Percentiles rank a stretch among this genome's conserved stretches.
These are phyloP conservation scores for Pseudonectria foliicola DNA, from an alignment of 2,329 filamentous ascomycete species.

Conservation along the genomic window DNA sequence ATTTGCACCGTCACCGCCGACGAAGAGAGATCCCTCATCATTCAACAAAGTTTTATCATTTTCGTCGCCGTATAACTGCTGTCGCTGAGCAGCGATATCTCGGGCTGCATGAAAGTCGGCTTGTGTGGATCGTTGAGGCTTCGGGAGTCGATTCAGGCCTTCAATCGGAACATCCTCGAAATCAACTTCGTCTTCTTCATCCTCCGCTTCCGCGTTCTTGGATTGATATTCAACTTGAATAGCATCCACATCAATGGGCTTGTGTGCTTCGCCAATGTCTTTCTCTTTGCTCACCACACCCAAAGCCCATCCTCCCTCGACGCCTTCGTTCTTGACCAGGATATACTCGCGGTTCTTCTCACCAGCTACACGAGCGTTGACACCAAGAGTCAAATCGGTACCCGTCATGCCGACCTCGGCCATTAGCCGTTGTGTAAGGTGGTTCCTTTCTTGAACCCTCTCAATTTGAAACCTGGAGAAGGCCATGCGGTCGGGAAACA, in stretches of 20 bases:
- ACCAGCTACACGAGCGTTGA: constrained; percentile 63
- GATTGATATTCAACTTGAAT: constrained; percentile 50
- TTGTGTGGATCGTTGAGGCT: constrained; percentile 25
- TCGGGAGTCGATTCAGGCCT: constrained; percentile 78
- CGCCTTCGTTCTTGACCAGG: constrained; percentile 88
- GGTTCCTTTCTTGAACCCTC: constrained; percentile 83
- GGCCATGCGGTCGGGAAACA: constrained; percentile 97
- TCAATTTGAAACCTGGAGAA: constrained; percentile 97
- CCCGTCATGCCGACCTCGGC: constrained; percentile 84
- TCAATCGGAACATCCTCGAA: constrained; percentile 94
- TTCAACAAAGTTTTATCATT: constrained; percentile 19
- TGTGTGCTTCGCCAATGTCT: constrained; percentile 69
- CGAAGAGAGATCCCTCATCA: constrained; percentile 42
- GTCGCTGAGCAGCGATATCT: constrained; percentile 18
- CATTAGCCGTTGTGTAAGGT: constrained; percentile 92
- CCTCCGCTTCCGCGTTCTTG: constrained; percentile 54
- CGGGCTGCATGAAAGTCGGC: constrained; percentile 20
- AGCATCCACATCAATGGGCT: constrained; percentile 86
- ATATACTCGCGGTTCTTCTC: constrained; percentile 93
- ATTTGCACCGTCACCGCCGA: constrained; percentile 25
- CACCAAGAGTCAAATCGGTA: constrained; percentile 61
- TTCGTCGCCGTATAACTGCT: constrained; percentile 20
- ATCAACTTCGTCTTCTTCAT: constrained; percentile 62
- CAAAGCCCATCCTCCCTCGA: constrained; percentile 91
- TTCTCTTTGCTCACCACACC: constrained; percentile 87